Base-by-base conservation (phyloP, 768 basidiomycete genomes). In the Termitomyces sp. region DNA sequence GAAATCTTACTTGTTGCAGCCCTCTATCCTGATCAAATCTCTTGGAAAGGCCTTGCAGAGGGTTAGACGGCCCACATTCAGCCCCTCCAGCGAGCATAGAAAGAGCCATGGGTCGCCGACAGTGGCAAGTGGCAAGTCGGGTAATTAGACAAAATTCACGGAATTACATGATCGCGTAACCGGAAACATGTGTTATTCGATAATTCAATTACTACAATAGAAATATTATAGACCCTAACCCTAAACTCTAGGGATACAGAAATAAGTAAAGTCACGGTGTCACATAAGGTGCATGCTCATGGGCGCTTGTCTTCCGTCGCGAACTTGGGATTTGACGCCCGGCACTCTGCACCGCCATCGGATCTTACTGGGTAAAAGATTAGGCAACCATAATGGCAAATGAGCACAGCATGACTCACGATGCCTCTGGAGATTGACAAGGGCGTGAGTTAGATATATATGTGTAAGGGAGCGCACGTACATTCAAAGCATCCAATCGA, bases 401-500 rank as follows among this genome's bases (percentile, higher is more conserved):
- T 63, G 49, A 62, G 58, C 56, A 44, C 58, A 48, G 63, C 48
- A 55, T 63, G 62, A 79, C 90, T 82, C 75, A 92, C 91, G 76
- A 75, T 92, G 91, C 77, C 91, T 82, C 90, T 91, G 75, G 65
- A 74, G 65, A 68, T 62, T 68, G 71, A 67, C 38, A 60, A 51
- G 20, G 36, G 53, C 56, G 15, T 56, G 57, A 60, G 63, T 11
- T 20, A 53, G 49, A 55, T 58, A 70, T 65, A 69, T 44, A 59
- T 67, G 49, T 51, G 33, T 57, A 68, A 65, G 66, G 22, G 12
- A 44, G 28, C 35, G 20, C 28, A 86, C 92, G 76, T 78, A 96
- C 94, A 76, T 96, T 96, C 64, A 98, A 81, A 20, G 95, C 95
- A 79, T 98, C 95, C 71, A 95, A 77, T 61, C 95, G 81, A 70